Evolutionary conservation across 805 yeast genomes (phyloP), one percentile per base, ranked within the genome.

Genomic region (Kuraishia molischiana): DNA sequence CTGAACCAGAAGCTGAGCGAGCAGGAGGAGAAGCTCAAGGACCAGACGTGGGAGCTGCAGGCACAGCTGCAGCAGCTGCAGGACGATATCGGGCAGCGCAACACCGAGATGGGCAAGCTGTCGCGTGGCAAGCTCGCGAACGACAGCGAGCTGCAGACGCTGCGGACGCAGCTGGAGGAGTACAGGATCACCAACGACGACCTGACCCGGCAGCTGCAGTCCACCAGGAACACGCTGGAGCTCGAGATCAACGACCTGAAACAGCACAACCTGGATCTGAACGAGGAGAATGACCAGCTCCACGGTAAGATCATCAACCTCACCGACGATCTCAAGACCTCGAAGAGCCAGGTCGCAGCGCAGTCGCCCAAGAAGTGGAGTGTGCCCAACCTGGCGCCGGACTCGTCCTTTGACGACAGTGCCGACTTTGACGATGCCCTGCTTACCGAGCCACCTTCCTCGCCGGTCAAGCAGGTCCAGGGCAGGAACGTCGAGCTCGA

Each of bases 1-100:
- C 43, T 60, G 15, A 58, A 58, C 40, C 53, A 52, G 21, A 50
- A 51, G 32, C 50, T 64, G 32, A 61, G 52, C 39, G 53, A 55
- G 8, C 59, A 59, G 40, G 79, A 77, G 51, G 64, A 68, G 36
- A 56, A 62, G 5, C 59, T 72, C 36, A 74, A 72, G 49, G 85
- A 80, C 49, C 61, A 68, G 30, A 76, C 75, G 48, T 76, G 83
- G 79, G 80, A 76, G 46, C 61, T 82, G 38, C 85, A 80, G 53
- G 54, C 73, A 3, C 68, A 69, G 39, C 54, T 73, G 18, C 64
- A 67, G 22, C 58, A 51, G 4, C 53, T 72, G 28, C 66, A 61
- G 22, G 77, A 71, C 20, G 59, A 63, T 19, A 56, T 70, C 19
- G 53, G 56, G 5, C 63, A 62, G 42, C 48, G 70, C 19, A 57